phyloP scores from a whole-genome alignment of 352 stramenopile genomes.

The Blastocystis sp. region DNA sequence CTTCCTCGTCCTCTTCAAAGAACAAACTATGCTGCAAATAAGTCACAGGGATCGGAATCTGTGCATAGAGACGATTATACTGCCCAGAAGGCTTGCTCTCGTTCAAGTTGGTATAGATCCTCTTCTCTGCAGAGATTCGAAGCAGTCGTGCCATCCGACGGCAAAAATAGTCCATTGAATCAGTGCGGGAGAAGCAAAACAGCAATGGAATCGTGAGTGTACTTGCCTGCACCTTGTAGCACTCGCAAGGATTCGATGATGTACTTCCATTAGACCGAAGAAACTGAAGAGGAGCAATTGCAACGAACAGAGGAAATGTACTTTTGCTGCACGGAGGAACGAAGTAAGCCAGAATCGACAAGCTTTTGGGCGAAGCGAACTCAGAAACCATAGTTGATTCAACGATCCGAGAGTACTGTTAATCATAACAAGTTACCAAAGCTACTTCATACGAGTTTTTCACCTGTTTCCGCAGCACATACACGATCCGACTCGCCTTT shows the following conservation, averaged over 20 bases:
- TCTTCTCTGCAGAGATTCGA: not conserved
- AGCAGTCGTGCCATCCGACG: not conserved
- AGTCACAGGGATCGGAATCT: not conserved
- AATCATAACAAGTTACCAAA: not conserved
- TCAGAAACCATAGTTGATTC: not conserved
- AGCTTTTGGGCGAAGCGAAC: not conserved
- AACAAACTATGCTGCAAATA: slow-evolving; percentile 35
- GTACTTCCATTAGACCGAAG: not conserved
- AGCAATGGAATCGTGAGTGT: not conserved
- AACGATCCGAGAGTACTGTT: not conserved
- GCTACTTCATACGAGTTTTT: not conserved
- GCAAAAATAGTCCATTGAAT: not conserved
- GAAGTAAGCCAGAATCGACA: not conserved
- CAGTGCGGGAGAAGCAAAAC: not conserved
- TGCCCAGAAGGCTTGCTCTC: not conserved
- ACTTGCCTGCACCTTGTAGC: not conserved
- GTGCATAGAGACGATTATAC: not conserved
- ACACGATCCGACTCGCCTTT: not conserved
- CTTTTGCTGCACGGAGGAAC: not conserved
- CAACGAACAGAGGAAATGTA: not conserved
- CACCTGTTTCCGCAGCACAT: not conserved
- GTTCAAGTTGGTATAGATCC: not conserved
- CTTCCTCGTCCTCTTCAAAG: not conserved
- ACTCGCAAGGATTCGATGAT: not conserved
- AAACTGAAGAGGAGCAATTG: not conserved